Percentiles rank a stretch among this genome's conserved stretches.
Evolutionary conservation across 345 rosid genomes (phyloP).

Genomic region (Eucalyptus albens): DNA sequence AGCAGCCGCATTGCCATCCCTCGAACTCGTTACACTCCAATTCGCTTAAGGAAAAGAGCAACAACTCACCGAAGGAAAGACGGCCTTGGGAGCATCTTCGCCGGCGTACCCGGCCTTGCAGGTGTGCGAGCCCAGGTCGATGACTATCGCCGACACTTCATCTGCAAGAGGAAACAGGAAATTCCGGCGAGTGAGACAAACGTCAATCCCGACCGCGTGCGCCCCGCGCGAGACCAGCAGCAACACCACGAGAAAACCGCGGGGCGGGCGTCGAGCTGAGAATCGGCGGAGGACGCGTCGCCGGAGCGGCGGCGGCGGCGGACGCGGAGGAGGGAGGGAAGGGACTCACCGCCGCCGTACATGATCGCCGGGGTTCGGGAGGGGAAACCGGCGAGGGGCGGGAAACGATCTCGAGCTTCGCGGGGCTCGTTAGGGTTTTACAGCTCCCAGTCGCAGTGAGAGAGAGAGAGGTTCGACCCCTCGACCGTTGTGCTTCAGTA

Average conservation of each 20-base stretch:
- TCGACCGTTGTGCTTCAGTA: neutral
- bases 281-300: neutral
- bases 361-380: constrained; percentile 22
- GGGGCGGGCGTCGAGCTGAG: neutral
- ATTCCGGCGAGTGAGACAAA: neutral
- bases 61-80: constrained; percentile 84
- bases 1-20: neutral
- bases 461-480: neutral
- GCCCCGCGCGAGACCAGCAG: neutral
- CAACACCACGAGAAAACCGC: neutral
- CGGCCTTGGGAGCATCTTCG: constrained; percentile 99
- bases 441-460: neutral
- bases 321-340: neutral
- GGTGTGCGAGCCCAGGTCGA: constrained; percentile 96
- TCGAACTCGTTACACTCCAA: neutral
- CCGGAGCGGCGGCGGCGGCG: neutral
- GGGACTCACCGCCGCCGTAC: constrained; percentile 91
- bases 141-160: constrained; percentile 97
- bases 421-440: neutral
- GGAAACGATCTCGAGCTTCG: neutral
- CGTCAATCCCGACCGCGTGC: neutral
- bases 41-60: neutral
- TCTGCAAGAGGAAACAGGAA: constrained; percentile 26
- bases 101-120: constrained; percentile 99
- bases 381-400: neutral